Conservation (phyloP, 169 alveolate species). For the Plasmodium sp. region DNA sequence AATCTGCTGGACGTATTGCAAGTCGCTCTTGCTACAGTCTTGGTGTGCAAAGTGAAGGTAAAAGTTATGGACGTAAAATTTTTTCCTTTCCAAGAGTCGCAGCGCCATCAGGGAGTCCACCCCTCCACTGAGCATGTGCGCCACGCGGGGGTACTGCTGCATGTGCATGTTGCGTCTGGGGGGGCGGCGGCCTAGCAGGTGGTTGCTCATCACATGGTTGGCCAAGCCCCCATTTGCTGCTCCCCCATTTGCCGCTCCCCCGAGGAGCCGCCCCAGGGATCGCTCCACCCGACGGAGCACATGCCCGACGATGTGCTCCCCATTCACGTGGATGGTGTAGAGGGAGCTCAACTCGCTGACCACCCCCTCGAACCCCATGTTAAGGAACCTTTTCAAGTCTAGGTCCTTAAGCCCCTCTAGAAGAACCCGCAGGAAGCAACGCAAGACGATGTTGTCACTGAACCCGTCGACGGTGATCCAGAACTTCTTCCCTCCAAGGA, state of each 20-base stretch:
- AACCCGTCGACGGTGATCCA: conserved; percentile 25
- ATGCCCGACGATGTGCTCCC: conserved; percentile 10
- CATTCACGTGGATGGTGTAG: conserved; percentile 23
- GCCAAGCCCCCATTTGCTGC: not conserved
- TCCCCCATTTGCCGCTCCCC: not conserved
- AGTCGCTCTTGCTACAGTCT: conserved; percentile 63
- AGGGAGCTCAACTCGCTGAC: not conserved
- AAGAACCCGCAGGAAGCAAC: conserved; percentile 6
- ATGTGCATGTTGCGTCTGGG: not conserved
- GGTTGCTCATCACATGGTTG: not conserved
- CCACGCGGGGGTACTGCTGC: conserved; percentile 39
- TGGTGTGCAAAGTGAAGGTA: conserved; percentile 9
- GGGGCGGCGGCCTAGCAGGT: not conserved
- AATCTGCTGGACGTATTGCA: conserved; percentile 20
- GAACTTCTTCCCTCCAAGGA: conserved; percentile 3
- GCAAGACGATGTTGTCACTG: conserved; percentile 47
- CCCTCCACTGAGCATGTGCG: conserved; percentile 73
- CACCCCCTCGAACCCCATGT: not conserved
- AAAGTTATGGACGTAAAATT: conserved; percentile 22
- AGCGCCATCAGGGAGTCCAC: conserved; percentile 66
- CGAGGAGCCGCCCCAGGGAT: not conserved
- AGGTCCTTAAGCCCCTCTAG: conserved; percentile 14
- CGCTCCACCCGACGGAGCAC: not conserved
- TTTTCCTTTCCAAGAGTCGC: conserved; percentile 35
- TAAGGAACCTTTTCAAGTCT: not conserved